phyloP scores from a whole-genome alignment of 2,329 filamentous ascomycete species.

The Aspergillus pseudotamarii region DNA sequence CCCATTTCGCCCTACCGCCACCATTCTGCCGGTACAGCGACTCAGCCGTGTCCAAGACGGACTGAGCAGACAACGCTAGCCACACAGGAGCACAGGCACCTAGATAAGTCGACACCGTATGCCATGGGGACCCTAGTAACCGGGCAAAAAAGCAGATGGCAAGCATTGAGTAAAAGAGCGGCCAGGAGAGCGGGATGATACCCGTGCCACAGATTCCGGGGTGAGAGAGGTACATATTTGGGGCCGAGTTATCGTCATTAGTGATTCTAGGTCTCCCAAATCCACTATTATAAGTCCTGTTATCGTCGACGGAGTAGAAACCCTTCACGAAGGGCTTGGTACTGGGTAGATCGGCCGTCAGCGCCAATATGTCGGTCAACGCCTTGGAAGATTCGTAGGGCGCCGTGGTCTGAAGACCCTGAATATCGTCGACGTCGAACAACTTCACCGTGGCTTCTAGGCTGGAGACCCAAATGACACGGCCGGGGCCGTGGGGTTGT shows the following conservation, averaged over 20 bases:
- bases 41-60: conserved; percentile 41
- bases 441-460: conserved; percentile 66
- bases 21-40: conserved; percentile 59
- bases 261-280: background rate
- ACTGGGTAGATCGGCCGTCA: conserved; percentile 71
- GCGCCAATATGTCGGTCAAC: conserved; percentile 78
- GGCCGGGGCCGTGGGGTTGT: conserved; percentile 48
- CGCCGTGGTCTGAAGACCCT: conserved; percentile 63
- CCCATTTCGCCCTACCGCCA: conserved; percentile 76
- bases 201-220: conserved; percentile 84
- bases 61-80: conserved; percentile 69
- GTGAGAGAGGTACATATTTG: conserved; percentile 77
- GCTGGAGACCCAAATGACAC: conserved; percentile 86
- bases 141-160: conserved; percentile 71
- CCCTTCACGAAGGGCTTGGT: conserved; percentile 58
- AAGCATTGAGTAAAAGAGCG: conserved; percentile 72
- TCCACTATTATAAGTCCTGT: conserved; percentile 3
- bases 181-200: conserved; percentile 72
- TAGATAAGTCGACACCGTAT: conserved; percentile 73
- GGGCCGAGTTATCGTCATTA: conserved; percentile 34
- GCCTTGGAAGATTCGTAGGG: conserved; percentile 89
- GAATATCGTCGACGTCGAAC: conserved; percentile 72
- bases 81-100: conserved; percentile 77
- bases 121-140: conserved; percentile 85
- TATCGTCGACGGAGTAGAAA: conserved; percentile 55